Base-by-base conservation (phyloP, 192 early-diverging fungal genomes). In the Pilobolus umbonatus region DNA sequence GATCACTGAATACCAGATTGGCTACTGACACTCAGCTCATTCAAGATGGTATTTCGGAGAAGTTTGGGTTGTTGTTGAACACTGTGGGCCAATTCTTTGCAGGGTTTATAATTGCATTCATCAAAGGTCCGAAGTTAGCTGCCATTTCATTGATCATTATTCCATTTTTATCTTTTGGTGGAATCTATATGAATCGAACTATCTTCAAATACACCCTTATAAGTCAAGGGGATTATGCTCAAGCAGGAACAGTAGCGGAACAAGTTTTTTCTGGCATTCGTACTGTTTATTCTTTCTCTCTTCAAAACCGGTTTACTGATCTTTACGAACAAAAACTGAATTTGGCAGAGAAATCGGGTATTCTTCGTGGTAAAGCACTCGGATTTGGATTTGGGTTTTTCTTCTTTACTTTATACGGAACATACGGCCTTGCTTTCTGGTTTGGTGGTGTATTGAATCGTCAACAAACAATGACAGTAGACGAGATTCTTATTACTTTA, bases 41-140 rank as follows among this genome's bases (percentile, higher is more conserved):
- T 36, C 90, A 96, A 71, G 95, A 95, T 57, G 93, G 91, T 39
- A 87, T 92, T 17, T 79, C 81, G 22, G 92, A 93, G 47, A 97
- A 95, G 63, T 77, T 92, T 38, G 85, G 88, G 57, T 69, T 89
- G 39, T 73, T 88, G 30, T 49, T 93, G 28, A 76, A 81, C 62
- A 76, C 77, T 32, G 42, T 80, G 15, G 71, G 82, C 15, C 82
- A 80, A 5, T 96, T 94, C 52, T 56, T 91, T 51, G 60, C 82
- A 9, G 89, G 87, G 28, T 83, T 92, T 53, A 67, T 87, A 6
- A 74, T 92, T 48, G 92, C 89, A 24, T 95, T 95, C 57, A 61
- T 75, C 42, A 83, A 63, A 15, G 91, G 89, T 4, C 93, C 90
- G 90, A 78, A 73, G 56, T 70, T 95, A 60, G 84, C 92, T 28